Evolutionary conservation across 1,139 yeast species (phyloP).

Genomic region (Schizosaccharomyces versatilis): DNA sequence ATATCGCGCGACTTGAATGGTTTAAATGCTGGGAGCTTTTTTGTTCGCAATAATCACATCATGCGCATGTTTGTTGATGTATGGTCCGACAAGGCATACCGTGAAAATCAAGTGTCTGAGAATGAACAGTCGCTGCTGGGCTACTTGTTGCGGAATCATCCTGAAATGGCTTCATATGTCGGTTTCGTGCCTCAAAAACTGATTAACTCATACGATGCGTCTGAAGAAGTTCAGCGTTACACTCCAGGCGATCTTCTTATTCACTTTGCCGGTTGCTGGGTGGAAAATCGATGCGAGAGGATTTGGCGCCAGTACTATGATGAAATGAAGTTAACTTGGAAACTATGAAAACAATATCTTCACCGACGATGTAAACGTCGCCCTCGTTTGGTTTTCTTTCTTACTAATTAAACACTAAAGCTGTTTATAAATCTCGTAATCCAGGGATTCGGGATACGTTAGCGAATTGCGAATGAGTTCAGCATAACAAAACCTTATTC

Average conservation of each 20-base stretch:
- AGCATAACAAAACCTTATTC: too few species aligned
- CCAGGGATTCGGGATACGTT: too few species aligned
- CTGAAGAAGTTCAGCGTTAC: constrained; percentile 10
- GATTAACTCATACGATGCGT: constrained; percentile 16
- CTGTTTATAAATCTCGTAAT: too few species aligned
- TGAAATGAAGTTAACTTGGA: background rate
- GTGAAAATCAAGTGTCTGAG: constrained; percentile 12
- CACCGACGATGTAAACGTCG: too few species aligned
- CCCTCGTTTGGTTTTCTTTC: too few species aligned
- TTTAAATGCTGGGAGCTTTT: constrained; percentile 22
- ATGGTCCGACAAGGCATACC: constrained; percentile 15
- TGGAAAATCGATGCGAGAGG: background rate
- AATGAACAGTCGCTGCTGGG: constrained; percentile 14
- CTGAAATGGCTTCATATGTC: constrained; percentile 12
- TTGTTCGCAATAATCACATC: constrained; percentile 17
- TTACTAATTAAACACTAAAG: too few species aligned
- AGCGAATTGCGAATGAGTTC: too few species aligned
- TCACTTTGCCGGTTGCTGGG: constrained; percentile 15
- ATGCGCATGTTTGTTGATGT: constrained; percentile 14
- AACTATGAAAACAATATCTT: too few species aligned
- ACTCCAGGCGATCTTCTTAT: constrained; percentile 12
- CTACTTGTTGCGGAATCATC: constrained; percentile 10
- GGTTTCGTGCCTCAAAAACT: constrained; percentile 20
- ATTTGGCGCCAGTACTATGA: background rate
- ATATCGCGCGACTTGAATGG: constrained; percentile 16